A percentile compares a stretch with the other conserved stretches of the same genome.
These are phyloP conservation scores for Gossypium davidsonii DNA, from an alignment of 441 rosid species.

Conservation along the genomic window DNA sequence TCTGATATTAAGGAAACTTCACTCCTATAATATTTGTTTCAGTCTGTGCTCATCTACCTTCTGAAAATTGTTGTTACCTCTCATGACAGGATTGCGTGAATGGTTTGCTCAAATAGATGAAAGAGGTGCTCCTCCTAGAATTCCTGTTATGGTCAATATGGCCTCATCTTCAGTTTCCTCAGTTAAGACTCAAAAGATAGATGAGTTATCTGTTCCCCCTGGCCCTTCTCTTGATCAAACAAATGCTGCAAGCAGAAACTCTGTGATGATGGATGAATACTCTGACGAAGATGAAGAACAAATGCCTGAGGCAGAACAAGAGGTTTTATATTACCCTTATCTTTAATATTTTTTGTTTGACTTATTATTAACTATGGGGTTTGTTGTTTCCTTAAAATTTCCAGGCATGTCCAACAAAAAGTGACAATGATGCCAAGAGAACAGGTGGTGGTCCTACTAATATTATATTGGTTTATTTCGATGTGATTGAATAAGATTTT, in stretches of 20 bases:
- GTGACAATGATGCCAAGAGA: conserved; percentile 53
- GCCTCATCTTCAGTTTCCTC: conserved; percentile 63
- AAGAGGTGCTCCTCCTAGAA: conserved; percentile 86
- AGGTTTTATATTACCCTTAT: conserved; percentile 39
- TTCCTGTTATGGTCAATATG: conserved; percentile 98
- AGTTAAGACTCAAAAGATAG: conserved; percentile 44
- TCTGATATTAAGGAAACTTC: conserved; percentile 1
- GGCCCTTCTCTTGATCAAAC: conserved; percentile 59
- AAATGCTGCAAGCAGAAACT: conserved; percentile 61
- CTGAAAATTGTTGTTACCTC: conserved; percentile 5
- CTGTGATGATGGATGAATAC: conserved; percentile 74
- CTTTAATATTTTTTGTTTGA: not conserved
- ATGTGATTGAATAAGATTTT: not conserved
- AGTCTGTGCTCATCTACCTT: conserved; percentile 11
- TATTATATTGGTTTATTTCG: conserved; percentile 10
- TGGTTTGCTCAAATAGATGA: conserved; percentile 97
- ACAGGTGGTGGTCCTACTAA: conserved; percentile 37
- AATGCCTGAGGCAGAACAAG: conserved; percentile 80
- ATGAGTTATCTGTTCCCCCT: conserved; percentile 41
- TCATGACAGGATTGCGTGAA: conserved; percentile 76
- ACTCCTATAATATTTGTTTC: conserved; percentile 1
- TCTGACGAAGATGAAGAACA: conserved; percentile 98
- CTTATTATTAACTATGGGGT: not conserved
- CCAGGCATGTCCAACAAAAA: conserved; percentile 49
- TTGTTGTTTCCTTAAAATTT: conserved; percentile 13